Evolutionary conservation across 306 rosid genomes (phyloP).

Genomic region (Hippophae rhamnoides): DNA sequence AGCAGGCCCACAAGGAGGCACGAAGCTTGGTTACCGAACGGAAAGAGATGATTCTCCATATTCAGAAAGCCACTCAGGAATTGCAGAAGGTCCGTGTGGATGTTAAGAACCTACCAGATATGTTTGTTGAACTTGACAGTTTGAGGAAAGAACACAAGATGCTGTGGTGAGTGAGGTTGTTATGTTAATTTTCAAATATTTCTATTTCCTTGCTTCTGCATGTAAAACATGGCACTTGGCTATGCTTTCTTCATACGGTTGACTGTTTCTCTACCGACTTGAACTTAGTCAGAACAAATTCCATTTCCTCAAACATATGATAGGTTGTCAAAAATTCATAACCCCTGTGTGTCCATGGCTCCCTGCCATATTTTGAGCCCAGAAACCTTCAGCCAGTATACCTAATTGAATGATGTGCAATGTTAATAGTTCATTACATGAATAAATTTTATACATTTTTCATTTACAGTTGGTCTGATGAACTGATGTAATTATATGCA

Average conservation of each 20-base stretch:
- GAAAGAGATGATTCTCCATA: slow-evolving; percentile 44
- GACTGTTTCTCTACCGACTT: neutral
- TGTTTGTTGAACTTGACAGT: slow-evolving; percentile 51
- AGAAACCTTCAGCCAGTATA: neutral
- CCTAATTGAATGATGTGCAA: neutral
- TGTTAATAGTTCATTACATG: neutral
- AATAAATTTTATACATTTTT: neutral
- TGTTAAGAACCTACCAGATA: slow-evolving; percentile 43
- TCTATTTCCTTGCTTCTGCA: slow-evolving; percentile 6
- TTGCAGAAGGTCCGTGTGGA: slow-evolving; percentile 43
- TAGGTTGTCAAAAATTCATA: neutral
- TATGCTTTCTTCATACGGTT: neutral
- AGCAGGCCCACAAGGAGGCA: slow-evolving; percentile 58
- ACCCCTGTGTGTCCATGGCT: neutral
- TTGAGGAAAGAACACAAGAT: slow-evolving; percentile 57
- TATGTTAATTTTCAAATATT: slow-evolving; percentile 13
- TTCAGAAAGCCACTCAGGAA: slow-evolving; percentile 47
- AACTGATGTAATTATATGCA: too few species aligned
- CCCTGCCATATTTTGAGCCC: neutral
- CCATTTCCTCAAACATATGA: neutral
- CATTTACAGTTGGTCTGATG: too few species aligned
- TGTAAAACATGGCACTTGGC: slow-evolving; percentile 15
- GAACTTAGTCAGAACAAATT: neutral
- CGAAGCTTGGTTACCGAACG: slow-evolving; percentile 44
- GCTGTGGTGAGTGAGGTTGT: slow-evolving; percentile 47